A percentile compares a stretch with the other conserved stretches of the same genome.
phyloP scores from a whole-genome alignment of 2,329 filamentous ascomycete species.

The Taxawa tesnikishii region DNA sequence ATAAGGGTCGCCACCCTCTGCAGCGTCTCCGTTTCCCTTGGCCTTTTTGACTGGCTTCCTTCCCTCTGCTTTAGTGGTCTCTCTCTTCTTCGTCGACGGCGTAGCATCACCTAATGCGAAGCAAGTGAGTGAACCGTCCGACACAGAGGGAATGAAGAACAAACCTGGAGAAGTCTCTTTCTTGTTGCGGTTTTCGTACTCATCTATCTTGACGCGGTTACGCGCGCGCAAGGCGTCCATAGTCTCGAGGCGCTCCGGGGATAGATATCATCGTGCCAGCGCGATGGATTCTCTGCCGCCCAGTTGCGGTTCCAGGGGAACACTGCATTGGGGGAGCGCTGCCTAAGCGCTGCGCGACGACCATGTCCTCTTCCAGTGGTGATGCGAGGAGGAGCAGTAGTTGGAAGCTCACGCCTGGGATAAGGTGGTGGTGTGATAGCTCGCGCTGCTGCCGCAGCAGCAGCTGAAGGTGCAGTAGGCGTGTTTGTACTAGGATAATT shows the following conservation, averaged over 20 bases:
- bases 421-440: neutral
- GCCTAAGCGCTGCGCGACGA: neutral
- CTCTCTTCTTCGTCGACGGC: too few relatives aligned
- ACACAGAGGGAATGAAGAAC: too few relatives aligned
- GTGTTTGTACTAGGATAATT: too few relatives aligned
- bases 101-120: too few relatives aligned
- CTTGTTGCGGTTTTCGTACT: constrained; percentile 10
- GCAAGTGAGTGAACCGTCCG: too few relatives aligned
- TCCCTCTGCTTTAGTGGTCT: too few relatives aligned
- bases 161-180: too few relatives aligned
- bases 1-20: constrained; percentile 14
- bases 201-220: constrained; percentile 16
- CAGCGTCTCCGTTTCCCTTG: neutral
- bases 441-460: too few relatives aligned
- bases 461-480: too few relatives aligned
- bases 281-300: constrained; percentile 8
- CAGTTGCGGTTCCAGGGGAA: constrained; percentile 16
- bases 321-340: neutral
- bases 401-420: neutral
- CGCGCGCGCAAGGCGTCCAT: constrained; percentile 14
- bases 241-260: constrained; percentile 12
- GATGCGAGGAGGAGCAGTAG: neutral
- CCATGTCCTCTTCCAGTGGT: neutral
- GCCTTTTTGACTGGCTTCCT: too few relatives aligned
- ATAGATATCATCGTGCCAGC: constrained; percentile 19